These are phyloP conservation scores for Patellaria atrata DNA, from an alignment of 495 filamentous ascomycete genomes.

Conservation along the genomic window DNA sequence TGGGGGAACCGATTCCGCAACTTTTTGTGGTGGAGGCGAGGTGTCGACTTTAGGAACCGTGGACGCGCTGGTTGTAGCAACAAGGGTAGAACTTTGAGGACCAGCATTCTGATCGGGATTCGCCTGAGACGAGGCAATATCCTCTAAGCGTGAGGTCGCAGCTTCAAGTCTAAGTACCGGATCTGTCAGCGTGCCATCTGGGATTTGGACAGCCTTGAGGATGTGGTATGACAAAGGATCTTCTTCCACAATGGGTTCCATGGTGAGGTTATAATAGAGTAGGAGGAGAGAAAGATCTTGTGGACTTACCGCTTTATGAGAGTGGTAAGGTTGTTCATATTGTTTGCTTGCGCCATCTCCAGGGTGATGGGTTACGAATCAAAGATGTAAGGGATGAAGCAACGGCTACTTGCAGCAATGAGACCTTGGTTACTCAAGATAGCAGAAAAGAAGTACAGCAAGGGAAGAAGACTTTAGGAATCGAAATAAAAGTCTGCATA, in stretches of 20 bases:
- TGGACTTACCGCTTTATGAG: slow-evolving; percentile 83
- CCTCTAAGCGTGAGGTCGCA: slow-evolving; percentile 88
- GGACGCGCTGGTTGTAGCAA: slow-evolving; percentile 20
- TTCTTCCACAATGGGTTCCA: slow-evolving; percentile 2
- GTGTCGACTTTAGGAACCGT: too few species aligned
- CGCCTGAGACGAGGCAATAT: slow-evolving; percentile 68
- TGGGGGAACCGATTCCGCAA: slow-evolving; percentile 50
- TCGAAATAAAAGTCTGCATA: too few species aligned
- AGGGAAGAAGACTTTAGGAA: too few species aligned
- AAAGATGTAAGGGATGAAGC: too few species aligned
- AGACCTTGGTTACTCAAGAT: too few species aligned
- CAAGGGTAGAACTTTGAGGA: slow-evolving; percentile 18
- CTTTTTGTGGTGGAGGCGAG: slow-evolving; percentile 23
- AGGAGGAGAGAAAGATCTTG: slow-evolving; percentile 4
- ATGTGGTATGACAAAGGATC: slow-evolving; percentile 2
- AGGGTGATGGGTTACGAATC: slow-evolving; percentile 3
- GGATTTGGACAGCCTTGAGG: slow-evolving; percentile 1
- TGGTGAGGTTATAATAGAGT: slow-evolving; percentile 2
- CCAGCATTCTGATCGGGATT: slow-evolving; percentile 31
- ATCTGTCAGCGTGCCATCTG: slow-evolving; percentile 28
- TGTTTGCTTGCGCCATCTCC: slow-evolving; percentile 32
- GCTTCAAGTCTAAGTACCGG: slow-evolving; percentile 74
- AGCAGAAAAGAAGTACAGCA: too few species aligned
- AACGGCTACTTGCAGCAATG: too few species aligned
- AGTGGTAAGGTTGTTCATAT: slow-evolving; percentile 93